Percentiles rank a stretch among this genome's conserved stretches.
Evolutionary conservation across 805 yeast genomes (phyloP).

Genomic region (Starmerella bombicola): DNA sequence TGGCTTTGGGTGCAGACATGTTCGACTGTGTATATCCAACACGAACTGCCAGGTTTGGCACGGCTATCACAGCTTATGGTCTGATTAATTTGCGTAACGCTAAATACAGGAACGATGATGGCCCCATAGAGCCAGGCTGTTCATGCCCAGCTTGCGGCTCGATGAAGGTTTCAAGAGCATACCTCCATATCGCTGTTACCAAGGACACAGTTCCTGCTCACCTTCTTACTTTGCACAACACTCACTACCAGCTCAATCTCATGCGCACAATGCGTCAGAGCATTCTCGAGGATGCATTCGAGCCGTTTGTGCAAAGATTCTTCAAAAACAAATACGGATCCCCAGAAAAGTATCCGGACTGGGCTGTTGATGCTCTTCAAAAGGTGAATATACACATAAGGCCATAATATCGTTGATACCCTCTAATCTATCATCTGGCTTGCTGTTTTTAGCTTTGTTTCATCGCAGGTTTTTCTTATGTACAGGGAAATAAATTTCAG

Average conservation of each 20-base stretch:
- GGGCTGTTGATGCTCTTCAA: constrained; percentile 35
- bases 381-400: constrained; percentile 26
- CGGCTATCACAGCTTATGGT: constrained; percentile 33
- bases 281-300: constrained; percentile 31
- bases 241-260: constrained; percentile 33
- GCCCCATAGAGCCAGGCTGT: constrained; percentile 33
- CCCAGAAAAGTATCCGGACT: constrained; percentile 28
- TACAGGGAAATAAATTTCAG: no score
- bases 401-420: no score
- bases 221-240: constrained; percentile 34
- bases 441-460: no score
- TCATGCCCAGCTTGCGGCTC: constrained; percentile 34
- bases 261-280: constrained; percentile 33
- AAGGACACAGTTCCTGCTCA: constrained; percentile 37
- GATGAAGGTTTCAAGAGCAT: constrained; percentile 32
- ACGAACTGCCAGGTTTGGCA: constrained; percentile 35
- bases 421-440: no score
- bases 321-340: constrained; percentile 30
- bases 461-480: no score
- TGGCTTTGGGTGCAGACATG: constrained; percentile 37
- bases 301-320: constrained; percentile 30
- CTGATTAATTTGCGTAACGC: constrained; percentile 29
- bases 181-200: constrained; percentile 29
- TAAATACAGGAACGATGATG: constrained; percentile 28
- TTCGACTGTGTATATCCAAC: constrained; percentile 39